Evolutionary conservation across 306 rosid genomes (phyloP).

Genomic region (Begonia loranthoides): DNA sequence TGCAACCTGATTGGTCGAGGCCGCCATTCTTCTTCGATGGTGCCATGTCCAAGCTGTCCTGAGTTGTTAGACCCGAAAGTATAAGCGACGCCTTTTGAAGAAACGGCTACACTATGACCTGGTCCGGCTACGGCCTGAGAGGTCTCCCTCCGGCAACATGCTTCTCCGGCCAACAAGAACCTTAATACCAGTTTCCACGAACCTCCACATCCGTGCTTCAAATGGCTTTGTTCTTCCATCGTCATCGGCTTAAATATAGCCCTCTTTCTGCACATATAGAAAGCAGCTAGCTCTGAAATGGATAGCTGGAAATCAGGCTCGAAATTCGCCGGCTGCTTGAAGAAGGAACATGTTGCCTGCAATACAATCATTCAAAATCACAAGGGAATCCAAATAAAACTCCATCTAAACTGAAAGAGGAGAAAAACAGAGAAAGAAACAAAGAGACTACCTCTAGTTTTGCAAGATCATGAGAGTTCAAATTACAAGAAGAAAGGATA

Average conservation of each 20-base stretch:
- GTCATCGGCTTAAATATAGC: conserved; percentile 87
- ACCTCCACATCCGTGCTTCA: conserved; percentile 89
- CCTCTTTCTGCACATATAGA: conserved; percentile 83
- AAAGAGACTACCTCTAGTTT: conserved; percentile 87
- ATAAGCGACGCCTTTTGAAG: conserved; percentile 68
- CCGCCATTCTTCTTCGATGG: conserved; percentile 57
- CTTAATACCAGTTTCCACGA: conserved; percentile 92
- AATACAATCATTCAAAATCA: conserved; percentile 29
- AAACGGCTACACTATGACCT: conserved; percentile 88
- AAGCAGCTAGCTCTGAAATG: conserved; percentile 78
- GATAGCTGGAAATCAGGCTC: conserved; percentile 68
- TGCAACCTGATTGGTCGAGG: conserved; percentile 76
- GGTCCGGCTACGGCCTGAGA: conserved; percentile 95
- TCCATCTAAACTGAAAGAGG: conserved; percentile 3
- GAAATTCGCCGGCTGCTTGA: conserved; percentile 77
- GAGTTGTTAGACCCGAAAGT: conserved; percentile 81
- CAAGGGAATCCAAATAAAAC: conserved; percentile 13
- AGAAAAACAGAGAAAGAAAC: conserved; percentile 15
- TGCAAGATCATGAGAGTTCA: conserved; percentile 91
- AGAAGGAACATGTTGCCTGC: conserved; percentile 96
- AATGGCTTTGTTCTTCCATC: conserved; percentile 35
- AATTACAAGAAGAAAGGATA: conserved; percentile 67
- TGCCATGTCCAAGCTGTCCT: conserved; percentile 94
- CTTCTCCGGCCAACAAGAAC: conserved; percentile 79
- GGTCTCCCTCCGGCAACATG: conserved; percentile 81